These are phyloP conservation scores for Alternaria arborescens DNA, from an alignment of 2,329 filamentous ascomycete species.

Conservation along the genomic window DNA sequence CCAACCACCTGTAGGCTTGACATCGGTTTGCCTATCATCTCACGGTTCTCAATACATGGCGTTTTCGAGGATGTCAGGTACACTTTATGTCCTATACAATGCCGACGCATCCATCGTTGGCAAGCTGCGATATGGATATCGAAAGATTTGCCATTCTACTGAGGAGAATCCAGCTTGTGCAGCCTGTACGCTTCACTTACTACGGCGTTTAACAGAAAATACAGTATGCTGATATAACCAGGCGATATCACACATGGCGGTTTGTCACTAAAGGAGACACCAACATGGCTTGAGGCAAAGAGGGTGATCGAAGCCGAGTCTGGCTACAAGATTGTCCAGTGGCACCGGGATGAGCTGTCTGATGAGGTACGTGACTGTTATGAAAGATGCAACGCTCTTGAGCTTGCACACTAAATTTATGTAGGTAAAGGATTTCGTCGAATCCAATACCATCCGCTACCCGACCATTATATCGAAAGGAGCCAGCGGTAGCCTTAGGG, in stretches of 20 bases:
- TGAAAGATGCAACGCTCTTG: no score
- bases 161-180: slow-evolving; percentile 3
- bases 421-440: neutral
- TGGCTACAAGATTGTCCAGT: no score
- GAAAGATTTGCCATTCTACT: slow-evolving; percentile 3
- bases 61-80: neutral
- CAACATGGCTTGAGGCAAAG: neutral
- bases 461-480: slow-evolving; percentile 1
- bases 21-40: no score
- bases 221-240: neutral
- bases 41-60: neutral
- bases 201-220: no score
- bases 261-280: neutral
- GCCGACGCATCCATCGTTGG: slow-evolving; percentile 4
- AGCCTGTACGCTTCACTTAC: neutral
- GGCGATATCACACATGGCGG: slow-evolving; percentile 3
- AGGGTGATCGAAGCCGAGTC: neutral
- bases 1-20: no score
- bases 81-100: neutral
- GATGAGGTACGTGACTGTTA: no score
- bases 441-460: neutral
- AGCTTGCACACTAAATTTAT: neutral
- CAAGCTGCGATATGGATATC: neutral
- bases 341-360: no score
- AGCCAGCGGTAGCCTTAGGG: neutral